Base-by-base conservation (phyloP, 2,329 filamentous ascomycete species). In the Claviceps purpurea region DNA sequence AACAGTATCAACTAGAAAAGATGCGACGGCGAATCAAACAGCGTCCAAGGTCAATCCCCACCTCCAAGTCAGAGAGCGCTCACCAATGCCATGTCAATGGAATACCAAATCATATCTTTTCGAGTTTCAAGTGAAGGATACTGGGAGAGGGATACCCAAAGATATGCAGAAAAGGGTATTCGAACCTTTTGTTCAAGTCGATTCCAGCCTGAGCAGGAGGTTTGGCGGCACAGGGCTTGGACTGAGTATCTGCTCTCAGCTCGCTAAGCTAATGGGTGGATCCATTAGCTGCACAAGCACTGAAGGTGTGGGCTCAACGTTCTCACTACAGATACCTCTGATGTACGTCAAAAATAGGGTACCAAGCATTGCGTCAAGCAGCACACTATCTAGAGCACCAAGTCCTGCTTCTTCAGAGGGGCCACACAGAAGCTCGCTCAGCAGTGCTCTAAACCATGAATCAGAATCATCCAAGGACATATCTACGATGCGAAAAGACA, bases 111-210 rank as follows among this genome's bases (percentile, higher is more conserved):
- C 78, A n/a, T 78, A 87, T 51, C 64, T 81, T 10, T 95, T 95
- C 59, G 86, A 94, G 61, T 95, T 95, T 55, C 86, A 94, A 63
- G 88, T 95, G 1, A 77, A 89, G 62, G 90, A 96, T 58, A 91
- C 84, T 0, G 90, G 90, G 0, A 89, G 89, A 0, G 90, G 90
- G 30, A 95, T 95, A 52, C 81, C 88, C 0, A 78, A 82, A 6
- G 72, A 84, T 56, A 79, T 94, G 65, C 88, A 89, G 59, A 74
- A 87, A 52, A 84, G 84, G 58, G 88, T 96, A 10, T 96, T 96
- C 63, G 90, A 95, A 65, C 90, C 90, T 0, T 96, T 96, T 62
- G 87, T 95, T 0, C 90, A 96, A 66, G 90, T 87, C n/a, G 89
- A 95, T 62, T 71, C 93, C 1, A 87, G 89, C 1, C 70, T 96